These are phyloP conservation scores for Penicillium sp. DNA, from an alignment of 2,329 filamentous ascomycete species.

Conservation along the genomic window DNA sequence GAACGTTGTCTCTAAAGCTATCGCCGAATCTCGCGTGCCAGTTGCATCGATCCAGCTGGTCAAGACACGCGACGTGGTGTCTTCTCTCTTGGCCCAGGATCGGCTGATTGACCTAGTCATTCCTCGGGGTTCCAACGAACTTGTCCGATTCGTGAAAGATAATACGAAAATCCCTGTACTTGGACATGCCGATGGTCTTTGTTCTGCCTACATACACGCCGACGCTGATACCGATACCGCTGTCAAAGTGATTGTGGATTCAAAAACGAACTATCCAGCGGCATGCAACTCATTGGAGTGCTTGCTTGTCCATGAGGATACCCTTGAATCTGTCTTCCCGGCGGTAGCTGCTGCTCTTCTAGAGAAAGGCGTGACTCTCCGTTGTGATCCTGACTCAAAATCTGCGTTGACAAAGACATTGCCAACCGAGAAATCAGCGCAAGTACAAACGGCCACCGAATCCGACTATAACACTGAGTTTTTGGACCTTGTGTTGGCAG, in stretches of 20 bases:
- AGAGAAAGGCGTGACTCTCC: constrained; percentile 67
- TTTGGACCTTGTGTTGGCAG: constrained; percentile 69
- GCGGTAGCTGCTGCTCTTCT: constrained; percentile 64
- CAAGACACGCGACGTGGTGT: constrained; percentile 81
- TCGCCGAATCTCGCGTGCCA: constrained; percentile 65
- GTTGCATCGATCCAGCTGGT: constrained; percentile 86
- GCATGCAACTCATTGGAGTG: constrained; percentile 95
- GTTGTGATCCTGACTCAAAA: constrained; percentile 65
- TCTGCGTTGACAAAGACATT: constrained; percentile 49
- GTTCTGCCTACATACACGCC: constrained; percentile 71
- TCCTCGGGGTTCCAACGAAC: constrained; percentile 78
- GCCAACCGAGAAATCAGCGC: constrained; percentile 34
- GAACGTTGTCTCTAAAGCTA: constrained; percentile 67
- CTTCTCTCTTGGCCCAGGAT: constrained; percentile 76
- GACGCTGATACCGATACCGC: constrained; percentile 67
- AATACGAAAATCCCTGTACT: constrained; percentile 91
- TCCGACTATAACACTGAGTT: constrained; percentile 83
- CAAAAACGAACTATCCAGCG: constrained; percentile 88
- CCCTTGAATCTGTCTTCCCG: constrained; percentile 60
- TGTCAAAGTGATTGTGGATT: constrained; percentile 70
- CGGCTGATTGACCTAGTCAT: constrained; percentile 89
- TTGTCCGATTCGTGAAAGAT: constrained; percentile 81
- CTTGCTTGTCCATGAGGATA: constrained; percentile 68
- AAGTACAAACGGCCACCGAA: constrained; percentile 57
- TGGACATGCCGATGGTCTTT: constrained; percentile 90